Base-by-base conservation (phyloP, 768 basidiomycete genomes). In the Tephrocybe sp. region DNA sequence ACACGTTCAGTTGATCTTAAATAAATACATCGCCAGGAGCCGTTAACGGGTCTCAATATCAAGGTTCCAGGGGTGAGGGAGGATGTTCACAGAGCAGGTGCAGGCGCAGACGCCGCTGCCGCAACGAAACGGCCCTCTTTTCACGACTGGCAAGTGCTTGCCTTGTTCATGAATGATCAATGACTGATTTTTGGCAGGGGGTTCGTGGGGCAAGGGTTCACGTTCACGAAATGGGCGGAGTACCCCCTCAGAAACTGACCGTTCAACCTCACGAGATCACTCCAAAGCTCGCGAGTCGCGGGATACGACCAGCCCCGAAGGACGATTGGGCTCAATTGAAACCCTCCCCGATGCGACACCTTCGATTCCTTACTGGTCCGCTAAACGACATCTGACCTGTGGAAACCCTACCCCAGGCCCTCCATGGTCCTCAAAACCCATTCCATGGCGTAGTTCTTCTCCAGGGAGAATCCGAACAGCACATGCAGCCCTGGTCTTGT, bases 381-480 rank as follows among this genome's bases (percentile, higher is more conserved):
- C 86, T 4, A 94, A 95, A 65, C 82, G 94, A 35, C 94, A 98
- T 71, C 78, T 92, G 28, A 92, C 90, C 11, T 92, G 88, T 63
- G 92, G 92, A 11, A 95, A 93, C 63, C 88, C 90, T 3, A 78
- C 84, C 5, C 87, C 86, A 2, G 78, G 78, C 32, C 86, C 84
- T 6, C 69, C 84, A 12, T 83, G 81, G 73, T 82, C 80, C 0
- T 69, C 83, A 12, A 84, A 82, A 60, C 76, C 83, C 51, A 76
- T 80, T 49, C 79, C 85, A 8, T 97, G 94, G 93, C 84, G 93
- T 44, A 83, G 84, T 36, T 77, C 84, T 9, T 76, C 86, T 0
- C 87, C 88, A 2, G 86, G 86, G 52, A 92, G 94, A 64, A 81
- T 96, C 45, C 96, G 96, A 69, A 98, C 94, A 1, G 84, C 87